Evolutionary conservation across 225 moss, liverwort and hornwort species (phyloP), one percentile per base, ranked within the genome.

Genomic region (Marchantia paleacea): DNA sequence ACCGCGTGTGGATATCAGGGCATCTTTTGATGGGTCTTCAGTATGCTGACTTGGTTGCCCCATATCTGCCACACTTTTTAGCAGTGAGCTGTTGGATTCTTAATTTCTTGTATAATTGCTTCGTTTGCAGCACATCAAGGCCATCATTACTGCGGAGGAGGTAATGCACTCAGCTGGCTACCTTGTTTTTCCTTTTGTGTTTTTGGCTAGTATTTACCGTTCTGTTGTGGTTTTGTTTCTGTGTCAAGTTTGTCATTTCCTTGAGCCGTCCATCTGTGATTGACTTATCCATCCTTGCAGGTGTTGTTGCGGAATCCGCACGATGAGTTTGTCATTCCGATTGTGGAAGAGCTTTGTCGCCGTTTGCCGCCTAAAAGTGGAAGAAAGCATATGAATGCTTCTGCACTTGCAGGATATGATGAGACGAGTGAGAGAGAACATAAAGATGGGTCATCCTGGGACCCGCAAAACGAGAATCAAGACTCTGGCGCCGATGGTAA

Each of bases 131-230:
- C 95, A 95, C 76, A 99, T 99, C 75, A 99, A 95, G 87, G 99
- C 99, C 75, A 99, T 99, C 26, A 95, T 99, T 75, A 99, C 99
- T 82, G 91, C 99, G 48, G 95, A 99, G 77, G 99, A 99, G 91
- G 99, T 99, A 88, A 49, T 55, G 11, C 19, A 14, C 60, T 73
- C 80, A 74, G 60, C 72, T 75, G 66, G 57, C n/a, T 28, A 66
- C 11, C 31, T 76, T 60, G 11, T 20, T 64, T 64, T 64, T 9
- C 64, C 8, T n/a, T 4, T 10, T 60, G 10, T 7, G n/a, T 50
- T 19, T 75, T 60, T 15, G 8, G 10, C 18, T 54, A 5, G 14
- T 19, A 31, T 74, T 54, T 24, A 51, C 55, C 30, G 12, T 73
- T 51, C 12, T 26, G n/a, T 55, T 3, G 4, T n/a, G 12, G 55